Evolutionary conservation across 2,329 filamentous ascomycete genomes (phyloP).

Genomic region (Ascochyta rabiei): DNA sequence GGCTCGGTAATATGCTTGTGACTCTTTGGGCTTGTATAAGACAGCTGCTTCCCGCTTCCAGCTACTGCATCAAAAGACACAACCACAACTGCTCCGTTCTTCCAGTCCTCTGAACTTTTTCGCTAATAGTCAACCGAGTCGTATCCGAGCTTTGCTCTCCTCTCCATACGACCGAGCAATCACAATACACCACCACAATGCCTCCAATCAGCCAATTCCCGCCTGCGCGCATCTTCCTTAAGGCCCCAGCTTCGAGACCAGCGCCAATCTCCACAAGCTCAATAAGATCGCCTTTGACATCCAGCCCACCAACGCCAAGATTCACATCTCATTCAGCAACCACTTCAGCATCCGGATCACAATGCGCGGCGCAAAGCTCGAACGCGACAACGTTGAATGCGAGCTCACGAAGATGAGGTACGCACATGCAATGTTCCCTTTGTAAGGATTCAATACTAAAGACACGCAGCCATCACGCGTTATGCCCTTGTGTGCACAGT

Average conservation of each 20-base stretch:
- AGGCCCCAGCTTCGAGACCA: slow-evolving; percentile 17
- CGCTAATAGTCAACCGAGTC: background rate
- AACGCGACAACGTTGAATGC: background rate
- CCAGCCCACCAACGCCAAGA: slow-evolving; percentile 13
- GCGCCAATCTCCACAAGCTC: slow-evolving; percentile 1
- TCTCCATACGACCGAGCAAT: slow-evolving; percentile 1
- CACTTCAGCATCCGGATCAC: slow-evolving; percentile 6
- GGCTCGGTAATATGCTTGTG: slow-evolving; percentile 14
- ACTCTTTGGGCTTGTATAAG: slow-evolving; percentile 12
- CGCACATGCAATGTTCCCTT: background rate
- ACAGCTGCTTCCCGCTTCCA: slow-evolving; percentile 1
- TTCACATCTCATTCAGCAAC: slow-evolving; percentile 10
- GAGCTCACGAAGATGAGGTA: slow-evolving; percentile 11
- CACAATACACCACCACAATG: slow-evolving; percentile 19
- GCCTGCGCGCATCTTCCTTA: slow-evolving; percentile 36
- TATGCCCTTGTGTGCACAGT: background rate
- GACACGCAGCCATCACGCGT: background rate
- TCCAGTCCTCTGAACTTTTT: background rate
- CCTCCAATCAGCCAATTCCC: slow-evolving; percentile 40
- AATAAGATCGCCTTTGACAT: slow-evolving; percentile 12
- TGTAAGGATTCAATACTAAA: background rate
- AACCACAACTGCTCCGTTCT: background rate
- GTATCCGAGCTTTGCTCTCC: background rate
- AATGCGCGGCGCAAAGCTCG: slow-evolving; percentile 4
- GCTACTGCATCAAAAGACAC: background rate